Conservation (phyloP, 2,329 filamentous ascomycete species). For the Didymella pinodella region DNA sequence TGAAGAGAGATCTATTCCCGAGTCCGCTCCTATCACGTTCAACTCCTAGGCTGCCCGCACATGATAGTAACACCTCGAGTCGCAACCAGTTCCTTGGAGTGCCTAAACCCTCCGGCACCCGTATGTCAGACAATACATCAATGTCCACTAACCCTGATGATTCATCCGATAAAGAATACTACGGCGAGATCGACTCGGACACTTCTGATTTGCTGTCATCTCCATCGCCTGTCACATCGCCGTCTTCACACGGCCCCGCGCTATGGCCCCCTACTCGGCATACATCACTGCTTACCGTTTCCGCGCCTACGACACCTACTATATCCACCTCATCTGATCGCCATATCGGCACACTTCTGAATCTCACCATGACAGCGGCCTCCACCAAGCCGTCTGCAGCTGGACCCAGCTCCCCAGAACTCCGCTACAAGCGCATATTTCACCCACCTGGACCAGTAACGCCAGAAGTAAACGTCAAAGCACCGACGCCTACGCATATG, state of each 20-base stretch:
- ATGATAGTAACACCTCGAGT: not conserved
- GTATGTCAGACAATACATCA: conserved; percentile 34
- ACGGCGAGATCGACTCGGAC: conserved; percentile 43
- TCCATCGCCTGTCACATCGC: conserved; percentile 42
- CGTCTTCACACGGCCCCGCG: conserved; percentile 28
- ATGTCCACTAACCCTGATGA: conserved; percentile 41
- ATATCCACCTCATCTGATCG: conserved; percentile 26
- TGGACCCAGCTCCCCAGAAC: conserved; percentile 50
- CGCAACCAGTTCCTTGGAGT: conserved; percentile 7
- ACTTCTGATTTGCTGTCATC: conserved; percentile 45
- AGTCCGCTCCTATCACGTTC: conserved; percentile 30
- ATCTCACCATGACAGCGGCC: conserved; percentile 39
- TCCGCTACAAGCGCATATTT: conserved; percentile 54
- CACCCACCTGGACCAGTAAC: conserved; percentile 39
- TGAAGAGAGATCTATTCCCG: conserved; percentile 25
- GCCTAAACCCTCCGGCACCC: conserved; percentile 3
- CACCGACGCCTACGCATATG: conserved; percentile 17
- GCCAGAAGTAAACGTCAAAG: conserved; percentile 22
- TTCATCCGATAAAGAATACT: conserved; percentile 46
- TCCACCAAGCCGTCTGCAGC: conserved; percentile 12
- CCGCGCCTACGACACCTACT: conserved; percentile 40
- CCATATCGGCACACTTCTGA: conserved; percentile 31
- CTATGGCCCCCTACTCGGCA: conserved; percentile 40
- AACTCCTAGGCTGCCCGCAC: conserved; percentile 20
- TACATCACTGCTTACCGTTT: conserved; percentile 35